phyloP scores from a whole-genome alignment of 2,329 filamentous ascomycete genomes.

The Metarhizium guizhouense region DNA sequence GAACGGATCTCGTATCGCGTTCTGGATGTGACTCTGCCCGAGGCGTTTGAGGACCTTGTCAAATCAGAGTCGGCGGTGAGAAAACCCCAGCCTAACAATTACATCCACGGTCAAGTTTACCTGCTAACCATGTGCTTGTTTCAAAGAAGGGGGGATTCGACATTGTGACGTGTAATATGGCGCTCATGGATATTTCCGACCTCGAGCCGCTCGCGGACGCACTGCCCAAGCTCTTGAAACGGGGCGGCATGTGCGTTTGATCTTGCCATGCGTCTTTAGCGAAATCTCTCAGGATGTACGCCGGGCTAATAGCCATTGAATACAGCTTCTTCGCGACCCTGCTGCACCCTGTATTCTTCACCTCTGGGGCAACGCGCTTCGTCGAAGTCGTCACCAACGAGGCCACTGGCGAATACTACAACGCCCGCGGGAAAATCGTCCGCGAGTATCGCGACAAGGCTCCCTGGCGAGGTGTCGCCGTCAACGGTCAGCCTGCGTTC shows the following conservation, averaged over 20 bases:
- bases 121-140: neutral
- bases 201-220: conserved; percentile 32
- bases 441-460: conserved; percentile 32
- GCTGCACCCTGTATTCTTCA: conserved; percentile 41
- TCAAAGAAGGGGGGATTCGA: conserved; percentile 26
- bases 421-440: conserved; percentile 27
- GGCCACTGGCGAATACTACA: conserved; percentile 24
- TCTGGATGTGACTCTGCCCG: conserved; percentile 29
- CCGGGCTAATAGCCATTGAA: neutral
- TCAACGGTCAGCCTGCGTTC: conserved; percentile 20
- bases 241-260: conserved; percentile 29
- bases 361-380: conserved; percentile 28
- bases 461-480: conserved; percentile 27
- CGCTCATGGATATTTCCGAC: conserved; percentile 37
- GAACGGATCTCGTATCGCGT: conserved; percentile 20
- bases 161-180: conserved; percentile 38
- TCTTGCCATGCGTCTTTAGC: no score
- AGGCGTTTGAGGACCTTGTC: conserved; percentile 21
- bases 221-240: conserved; percentile 30
- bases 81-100: neutral
- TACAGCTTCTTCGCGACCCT: conserved; percentile 35
- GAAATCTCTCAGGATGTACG: no score
- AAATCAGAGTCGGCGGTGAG: conserved; percentile 8
- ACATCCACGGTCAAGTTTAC: no score
- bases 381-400: conserved; percentile 29